Conservation (phyloP, 345 rosid species). For the Boechera retrofracta region DNA sequence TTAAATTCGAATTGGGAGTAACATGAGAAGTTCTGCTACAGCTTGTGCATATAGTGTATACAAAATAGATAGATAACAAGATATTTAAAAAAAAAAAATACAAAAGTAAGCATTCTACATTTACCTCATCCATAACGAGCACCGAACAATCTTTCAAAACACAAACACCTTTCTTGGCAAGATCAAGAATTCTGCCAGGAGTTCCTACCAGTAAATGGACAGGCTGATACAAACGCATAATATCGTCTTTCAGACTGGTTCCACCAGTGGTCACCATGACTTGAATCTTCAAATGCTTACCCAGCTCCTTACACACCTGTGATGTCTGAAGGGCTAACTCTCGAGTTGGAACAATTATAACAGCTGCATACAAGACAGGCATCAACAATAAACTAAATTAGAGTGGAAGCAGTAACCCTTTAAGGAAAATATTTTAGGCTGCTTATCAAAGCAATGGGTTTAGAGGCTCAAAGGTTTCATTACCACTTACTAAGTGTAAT, state of each 20-base stretch:
- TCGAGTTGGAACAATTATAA: constrained; percentile 90
- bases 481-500: background rate
- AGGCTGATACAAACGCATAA: constrained; percentile 94
- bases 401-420: background rate
- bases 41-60: constrained; percentile 1
- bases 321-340: constrained; percentile 96
- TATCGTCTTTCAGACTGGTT: constrained; percentile 92
- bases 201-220: constrained; percentile 93
- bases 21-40: background rate
- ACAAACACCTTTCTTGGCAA: constrained; percentile 90
- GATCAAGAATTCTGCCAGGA: constrained; percentile 92
- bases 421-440: background rate
- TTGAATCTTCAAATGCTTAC: constrained; percentile 87
- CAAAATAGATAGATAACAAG: background rate
- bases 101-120: constrained; percentile 4
- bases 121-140: constrained; percentile 96
- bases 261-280: constrained; percentile 97
- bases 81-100: background rate
- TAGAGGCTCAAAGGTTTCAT: background rate
- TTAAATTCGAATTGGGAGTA: constrained; percentile 34
- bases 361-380: constrained; percentile 54
- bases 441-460: background rate
- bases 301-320: constrained; percentile 93
- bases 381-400: constrained; percentile 4
- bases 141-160: constrained; percentile 83